phyloP scores from a whole-genome alignment of 208 protist genomes.

The Acanthamoeba healyi region DNA sequence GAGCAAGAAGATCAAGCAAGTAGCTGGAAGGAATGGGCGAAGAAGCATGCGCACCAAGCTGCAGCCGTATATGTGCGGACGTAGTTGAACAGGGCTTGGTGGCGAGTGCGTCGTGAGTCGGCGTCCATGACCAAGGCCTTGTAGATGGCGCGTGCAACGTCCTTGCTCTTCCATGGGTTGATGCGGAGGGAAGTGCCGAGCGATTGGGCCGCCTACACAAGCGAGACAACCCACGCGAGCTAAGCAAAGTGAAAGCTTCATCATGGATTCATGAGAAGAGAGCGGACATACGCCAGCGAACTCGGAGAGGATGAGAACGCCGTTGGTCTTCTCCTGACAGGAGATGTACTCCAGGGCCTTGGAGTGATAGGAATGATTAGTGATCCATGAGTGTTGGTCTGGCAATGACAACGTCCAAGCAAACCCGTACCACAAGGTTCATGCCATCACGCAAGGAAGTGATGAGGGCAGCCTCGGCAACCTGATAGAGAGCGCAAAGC shows the following conservation, averaged over 20 bases:
- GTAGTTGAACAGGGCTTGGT: slow-evolving; percentile 75
- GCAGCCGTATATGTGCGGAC: slow-evolving; percentile 75
- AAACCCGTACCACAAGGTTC: no score
- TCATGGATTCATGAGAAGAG: no score
- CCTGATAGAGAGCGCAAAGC: slow-evolving; percentile 86
- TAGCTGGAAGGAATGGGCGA: no score
- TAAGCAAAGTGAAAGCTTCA: no score
- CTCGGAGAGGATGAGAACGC: slow-evolving; percentile 88
- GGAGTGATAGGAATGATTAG: no score
- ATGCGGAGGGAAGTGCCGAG: slow-evolving; percentile 76
- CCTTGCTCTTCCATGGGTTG: slow-evolving; percentile 84
- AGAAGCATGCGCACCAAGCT: no score
- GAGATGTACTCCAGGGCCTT: slow-evolving; percentile 87
- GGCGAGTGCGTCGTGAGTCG: slow-evolving; percentile 73
- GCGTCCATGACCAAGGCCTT: slow-evolving; percentile 50
- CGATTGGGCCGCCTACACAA: slow-evolving; percentile 75
- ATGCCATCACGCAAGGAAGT: slow-evolving; percentile 90
- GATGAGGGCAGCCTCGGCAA: slow-evolving; percentile 86
- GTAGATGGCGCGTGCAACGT: slow-evolving; percentile 79
- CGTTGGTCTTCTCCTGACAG: slow-evolving; percentile 82
- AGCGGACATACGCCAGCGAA: slow-evolving; percentile 86
- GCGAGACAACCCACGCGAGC: not conserved
- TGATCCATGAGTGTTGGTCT: no score
- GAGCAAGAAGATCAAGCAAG: not conserved
- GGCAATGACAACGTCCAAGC: no score